Base-by-base conservation (phyloP, 768 basidiomycete genomes). In the Lyophyllum atratum region DNA sequence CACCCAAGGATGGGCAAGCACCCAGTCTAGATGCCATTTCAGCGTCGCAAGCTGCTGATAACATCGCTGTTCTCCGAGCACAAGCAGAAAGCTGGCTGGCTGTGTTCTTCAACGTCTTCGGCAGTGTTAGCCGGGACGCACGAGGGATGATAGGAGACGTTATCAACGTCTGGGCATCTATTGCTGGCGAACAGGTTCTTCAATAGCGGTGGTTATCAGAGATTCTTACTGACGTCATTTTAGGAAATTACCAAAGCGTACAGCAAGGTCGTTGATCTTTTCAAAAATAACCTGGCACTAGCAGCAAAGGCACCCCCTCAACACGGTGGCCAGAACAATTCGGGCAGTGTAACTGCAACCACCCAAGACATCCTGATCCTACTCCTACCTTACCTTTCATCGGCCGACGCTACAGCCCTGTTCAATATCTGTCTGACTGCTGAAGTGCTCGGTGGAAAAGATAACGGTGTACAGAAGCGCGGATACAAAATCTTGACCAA, bases 21-120 rank as follows among this genome's bases (percentile, higher is more conserved):
- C 17, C 71, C 56, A 50, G 29, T 14, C 65, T 70, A 25, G 65
- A 67, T 6, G 62, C 72, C 10, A 67, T 92, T 42, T 79, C 88
- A 10, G 74, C 76, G 15, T 78, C 79, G 39, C 82, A 85, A 65
- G 93, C 91, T 2, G 64, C 73, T 29, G 76, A 75, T 44, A 95
- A 95, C 63, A 60, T 98, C 25, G 76, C 70, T 1, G 90, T 90
- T 71, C 77, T 98, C 53, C 84, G 82, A 40, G 80, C 79, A 0
- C 90, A 98, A 67, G 88, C 83, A 0, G 91, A 94, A 69, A 97
- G 93, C 66, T 95, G 97, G 90, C 83, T 98, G 31, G 88, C 93
- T 0, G 94, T 98, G 4, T 78, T 97, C 44, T 95, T 98, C 79
- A 99, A 99, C 68, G 89, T 99, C n/a, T 98, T 96, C 72, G 84